A percentile compares a stretch with the other conserved stretches of the same genome.
Conservation (phyloP, 768 basidiomycete species). For the Auricularia heimuer region DNA sequence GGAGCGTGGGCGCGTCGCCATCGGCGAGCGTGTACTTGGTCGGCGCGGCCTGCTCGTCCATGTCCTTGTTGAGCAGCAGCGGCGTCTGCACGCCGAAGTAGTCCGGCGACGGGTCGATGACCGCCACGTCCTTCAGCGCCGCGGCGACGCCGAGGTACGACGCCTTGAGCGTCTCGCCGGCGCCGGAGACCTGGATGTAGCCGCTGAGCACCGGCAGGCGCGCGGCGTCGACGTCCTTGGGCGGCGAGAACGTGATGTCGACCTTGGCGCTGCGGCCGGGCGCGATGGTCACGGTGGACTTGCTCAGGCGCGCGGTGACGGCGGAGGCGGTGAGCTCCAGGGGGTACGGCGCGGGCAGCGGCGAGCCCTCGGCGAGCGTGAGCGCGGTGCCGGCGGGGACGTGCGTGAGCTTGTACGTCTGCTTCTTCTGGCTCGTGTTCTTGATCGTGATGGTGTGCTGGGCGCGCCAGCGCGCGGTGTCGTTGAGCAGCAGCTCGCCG, state of each 20-base stretch:
- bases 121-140: conserved; percentile 20
- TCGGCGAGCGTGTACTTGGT: conserved; percentile 16
- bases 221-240: conserved; percentile 13
- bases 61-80: conserved; percentile 10
- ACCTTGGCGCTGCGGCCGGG: conserved; percentile 17
- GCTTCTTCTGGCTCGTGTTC: conserved; percentile 6
- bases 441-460: conserved; percentile 4
- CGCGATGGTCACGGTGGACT: conserved; percentile 13
- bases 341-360: conserved; percentile 4
- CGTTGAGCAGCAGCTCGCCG: conserved; percentile 28
- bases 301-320: conserved; percentile 9
- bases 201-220: conserved; percentile 26
- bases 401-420: conserved; percentile 17
- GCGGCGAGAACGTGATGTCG: conserved; percentile 16
- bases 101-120: conserved; percentile 18
- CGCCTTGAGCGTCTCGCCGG: conserved; percentile 11
- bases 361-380: conserved; percentile 11
- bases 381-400: conserved; percentile 21
- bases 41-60: conserved; percentile 12
- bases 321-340: conserved; percentile 6
- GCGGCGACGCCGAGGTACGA: conserved; percentile 24
- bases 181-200: conserved; percentile 16
- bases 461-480: conserved; percentile 22
- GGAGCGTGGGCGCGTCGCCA: conserved; percentile 16
- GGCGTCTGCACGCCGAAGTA: conserved; percentile 18